Conservation (phyloP, 164 flowering plant genomes). For the Piper longum region DNA sequence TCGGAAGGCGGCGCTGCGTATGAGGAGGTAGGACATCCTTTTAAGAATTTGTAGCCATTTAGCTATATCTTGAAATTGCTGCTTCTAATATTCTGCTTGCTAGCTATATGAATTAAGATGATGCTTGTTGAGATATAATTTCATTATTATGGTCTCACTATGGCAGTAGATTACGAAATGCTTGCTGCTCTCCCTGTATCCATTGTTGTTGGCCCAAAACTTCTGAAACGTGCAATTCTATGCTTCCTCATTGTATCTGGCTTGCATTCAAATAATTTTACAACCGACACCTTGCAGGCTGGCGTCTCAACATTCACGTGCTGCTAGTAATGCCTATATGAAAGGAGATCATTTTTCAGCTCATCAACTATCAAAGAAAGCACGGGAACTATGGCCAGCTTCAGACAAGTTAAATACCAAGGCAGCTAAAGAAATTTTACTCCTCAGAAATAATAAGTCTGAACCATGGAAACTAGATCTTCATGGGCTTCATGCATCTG, state of each 20-base stretch:
- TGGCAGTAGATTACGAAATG: background rate
- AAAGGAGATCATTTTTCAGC: slow-evolving; percentile 74
- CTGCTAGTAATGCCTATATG: slow-evolving; percentile 58
- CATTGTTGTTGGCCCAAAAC: background rate
- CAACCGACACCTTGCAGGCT: slow-evolving; percentile 25
- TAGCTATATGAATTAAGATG: background rate
- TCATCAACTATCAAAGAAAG: slow-evolving; percentile 45
- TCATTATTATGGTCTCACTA: background rate
- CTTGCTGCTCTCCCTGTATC: background rate
- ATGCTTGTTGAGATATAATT: background rate
- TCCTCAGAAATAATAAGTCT: slow-evolving; percentile 37
- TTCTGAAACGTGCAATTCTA: background rate
- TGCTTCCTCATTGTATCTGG: background rate
- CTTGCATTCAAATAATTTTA: background rate
- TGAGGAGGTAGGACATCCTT: slow-evolving; percentile 41
- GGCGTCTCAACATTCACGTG: slow-evolving; percentile 68
- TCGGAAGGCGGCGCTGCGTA: slow-evolving; percentile 65
- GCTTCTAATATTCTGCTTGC: background rate
- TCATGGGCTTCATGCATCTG: slow-evolving; percentile 91
- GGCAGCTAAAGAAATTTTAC: slow-evolving; percentile 70
- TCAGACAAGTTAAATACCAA: slow-evolving; percentile 50
- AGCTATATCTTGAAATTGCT: background rate
- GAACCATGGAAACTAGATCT: slow-evolving; percentile 76
- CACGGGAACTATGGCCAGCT: slow-evolving; percentile 47
- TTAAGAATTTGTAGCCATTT: background rate